Base-by-base conservation (phyloP, 106 monocot genomes). In the Narthecium ossifragum region DNA sequence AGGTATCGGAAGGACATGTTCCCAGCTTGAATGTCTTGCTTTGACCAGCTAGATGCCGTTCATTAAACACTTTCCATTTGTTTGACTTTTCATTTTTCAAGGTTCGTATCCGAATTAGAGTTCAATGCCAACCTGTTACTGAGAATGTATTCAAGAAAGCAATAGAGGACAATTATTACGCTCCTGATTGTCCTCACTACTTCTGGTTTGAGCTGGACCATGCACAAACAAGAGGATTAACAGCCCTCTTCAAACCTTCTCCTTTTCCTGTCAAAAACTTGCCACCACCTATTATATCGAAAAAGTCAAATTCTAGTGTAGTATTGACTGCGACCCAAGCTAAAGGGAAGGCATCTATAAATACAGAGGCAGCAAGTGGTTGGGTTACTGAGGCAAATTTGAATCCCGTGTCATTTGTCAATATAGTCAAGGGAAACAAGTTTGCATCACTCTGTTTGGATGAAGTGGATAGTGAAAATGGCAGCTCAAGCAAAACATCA, bases 181-280 rank as follows among this genome's bases (percentile, higher is more conserved):
- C 47, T 4, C 27, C 32, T 38, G 36, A 6, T 5, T 11, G 36
- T n/a, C n/a, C n/a, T n/a, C 34, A 25, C 1, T 75, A 78, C 34
- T 85, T 90, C 33, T 71, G 75, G 73, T 90, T 90, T 62, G 90
- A 90, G 62, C 62, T 78, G 10, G 83, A 78, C 27, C 73, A 70
- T 57, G 65, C 70, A 31, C 82, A 82, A 24, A 73, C 82, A 20
- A 52, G 55, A 34, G 43, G 4, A 22, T 73, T 82, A 47, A 77
- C 60, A 20, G 34, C 76, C 22, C 49, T 77, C 29, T 82, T 82
- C 51, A 73, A 51, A 41, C 64, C 67, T 34, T 64, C 43, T 23
- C 20, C 43, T 41, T 40, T 32, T 36, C 45, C 56, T 52, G 25
- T 10, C 46, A 72, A 59, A 45, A 26, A 1, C 36, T 33, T 52